Evolutionary conservation across 805 yeast genomes (phyloP), one percentile per base, ranked within the genome.

Genomic region (Peterozyma toletana): DNA sequence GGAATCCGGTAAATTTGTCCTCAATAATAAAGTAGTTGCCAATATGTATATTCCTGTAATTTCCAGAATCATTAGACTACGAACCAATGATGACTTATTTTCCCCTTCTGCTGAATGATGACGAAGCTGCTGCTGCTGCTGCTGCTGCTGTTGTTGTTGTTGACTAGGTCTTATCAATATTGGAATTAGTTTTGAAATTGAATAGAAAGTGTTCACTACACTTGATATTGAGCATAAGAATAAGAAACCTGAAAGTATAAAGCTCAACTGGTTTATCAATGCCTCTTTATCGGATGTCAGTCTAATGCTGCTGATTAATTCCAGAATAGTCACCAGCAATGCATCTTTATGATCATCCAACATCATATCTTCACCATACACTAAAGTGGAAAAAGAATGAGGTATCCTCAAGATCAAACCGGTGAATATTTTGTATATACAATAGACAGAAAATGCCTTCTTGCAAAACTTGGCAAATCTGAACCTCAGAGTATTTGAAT

Each of bases 171-270:
- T 40, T 11, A 44, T 14, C n/a, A 38, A 37, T 31, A 39, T 37
- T 10, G 54, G 61, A 2, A 58, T 38, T 18, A 56, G 39, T 30
- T 50, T 57, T 16, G 48, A 50, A 13, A 82, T 59, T 31, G 82
- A 80, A 36, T 76, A 71, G 46, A 83, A 72, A 0, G 90, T 81
- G 35, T 71, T 62, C 39, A 72, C 58, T 1, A 83, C 89, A 44
- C 81, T 81, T 21, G 83, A 78, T 51, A 83, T 71, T 1, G 87
- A 79, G 46, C 83, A 72, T 1, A 76, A 53, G 51, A 83, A 83
- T 42, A 83, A 64, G 13, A 73, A 68, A 10, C 82, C 77, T 1
- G 86, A 77, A 13, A 83, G 54, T 2, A 77, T 49, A 46, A 83
- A 69, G 38, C 76, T 66, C 35, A 75, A 59, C 51, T 68, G 73